A percentile compares a stretch with the other conserved stretches of the same genome.
These are phyloP conservation scores for Syncephalastrum racemosum DNA, from an alignment of 371 early-diverging fungal species.

Conservation along the genomic window DNA sequence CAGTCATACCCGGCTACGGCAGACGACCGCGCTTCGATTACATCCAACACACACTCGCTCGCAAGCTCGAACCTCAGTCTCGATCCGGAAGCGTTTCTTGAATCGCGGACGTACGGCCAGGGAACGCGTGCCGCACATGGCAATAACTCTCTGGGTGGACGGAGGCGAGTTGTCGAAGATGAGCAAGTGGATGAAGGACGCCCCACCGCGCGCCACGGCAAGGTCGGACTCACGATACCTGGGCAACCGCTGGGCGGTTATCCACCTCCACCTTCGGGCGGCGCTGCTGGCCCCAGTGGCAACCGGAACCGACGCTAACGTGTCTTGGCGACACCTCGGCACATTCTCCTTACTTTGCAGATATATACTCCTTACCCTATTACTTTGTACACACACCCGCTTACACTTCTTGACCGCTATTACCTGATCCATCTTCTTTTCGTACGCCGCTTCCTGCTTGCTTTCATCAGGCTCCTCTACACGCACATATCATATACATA, in stretches of 20 bases:
- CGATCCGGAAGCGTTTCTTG: constrained; percentile 18
- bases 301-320: no score
- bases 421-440: no score
- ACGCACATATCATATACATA: no score
- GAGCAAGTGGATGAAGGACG: constrained; percentile 21
- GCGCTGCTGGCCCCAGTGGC: no score
- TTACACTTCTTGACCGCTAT: no score
- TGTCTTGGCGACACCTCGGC: no score
- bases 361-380: no score
- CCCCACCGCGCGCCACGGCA: constrained; percentile 22
- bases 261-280: no score
- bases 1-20: constrained; percentile 8
- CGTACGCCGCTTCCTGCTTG: no score
- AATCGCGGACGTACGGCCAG: neutral
- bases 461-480: no score
- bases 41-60: constrained; percentile 32
- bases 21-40: constrained; percentile 19
- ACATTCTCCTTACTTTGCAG: no score
- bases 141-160: constrained; percentile 4
- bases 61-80: constrained; percentile 32
- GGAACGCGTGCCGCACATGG: neutral
- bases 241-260: constrained; percentile 3
- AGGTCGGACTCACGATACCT: constrained; percentile 27
- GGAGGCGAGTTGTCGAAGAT: neutral
- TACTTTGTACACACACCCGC: no score